Base-by-base conservation (phyloP, 1,139 yeast species). In the Pichia sp. region DNA sequence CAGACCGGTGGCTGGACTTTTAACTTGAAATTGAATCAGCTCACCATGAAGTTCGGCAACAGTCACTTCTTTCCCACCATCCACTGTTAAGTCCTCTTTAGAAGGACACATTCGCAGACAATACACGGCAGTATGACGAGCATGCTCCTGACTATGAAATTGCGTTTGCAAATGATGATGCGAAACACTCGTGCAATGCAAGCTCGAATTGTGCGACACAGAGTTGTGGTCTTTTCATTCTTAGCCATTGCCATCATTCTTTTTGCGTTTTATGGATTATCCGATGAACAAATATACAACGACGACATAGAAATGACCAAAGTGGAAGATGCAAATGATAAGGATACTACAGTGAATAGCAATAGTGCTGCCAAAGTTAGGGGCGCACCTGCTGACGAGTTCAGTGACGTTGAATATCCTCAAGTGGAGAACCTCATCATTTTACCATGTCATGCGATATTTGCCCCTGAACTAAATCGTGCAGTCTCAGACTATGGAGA, bases 361-460 rank as follows among this genome's bases (percentile, higher is more conserved):
- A 24, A 11, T 24, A 24, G 11, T 27, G 29, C 12, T 17, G 18
- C 16, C 18, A 14, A 23, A 12, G 13, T 7, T 23, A 23, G 13
- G 11, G 11, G 6, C 10, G 15, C 9, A 14, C 7, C 3, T 5
- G 27, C 15, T 14, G 15, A 24, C 15, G 27, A 24, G 14, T 24
- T 24, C 6, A 14, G 17, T 5, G 27, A 24, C 15, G 15, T 22
- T 30, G 33, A 25, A 13, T 14, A 30, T 30, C 19, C 33, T 18
- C 24, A 24, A 26, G 19, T 40, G 22, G 29, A 34, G 25, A 44
- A 39, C 16, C 23, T 48, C 14, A 45, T 48, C 8, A 44, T 48
- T 15, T 27, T 48, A 20, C 52, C 52, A n/a, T 48, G 52, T 29
- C 52, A 48, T 33, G 41, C 49, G 1, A 36, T 48, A 6, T 48